phyloP scores from a whole-genome alignment of 73 alveolate species.

The Uronychia binucleata region DNA sequence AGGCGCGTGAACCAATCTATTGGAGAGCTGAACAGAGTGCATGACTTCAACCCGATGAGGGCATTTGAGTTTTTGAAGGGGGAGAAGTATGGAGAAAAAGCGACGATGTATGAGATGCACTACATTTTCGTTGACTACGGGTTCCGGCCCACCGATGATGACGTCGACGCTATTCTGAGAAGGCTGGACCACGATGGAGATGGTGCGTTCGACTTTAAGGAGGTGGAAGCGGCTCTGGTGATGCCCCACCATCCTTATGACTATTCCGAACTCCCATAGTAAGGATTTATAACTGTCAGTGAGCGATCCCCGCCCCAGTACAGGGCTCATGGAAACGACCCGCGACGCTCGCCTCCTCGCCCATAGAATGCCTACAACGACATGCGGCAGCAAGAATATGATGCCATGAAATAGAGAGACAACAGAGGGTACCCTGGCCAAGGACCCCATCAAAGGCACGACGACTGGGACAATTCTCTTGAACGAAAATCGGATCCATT shows the following conservation, averaged over 20 bases:
- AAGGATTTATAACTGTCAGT: background rate
- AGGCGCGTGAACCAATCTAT: background rate
- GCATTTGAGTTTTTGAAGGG: background rate
- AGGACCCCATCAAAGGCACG: background rate
- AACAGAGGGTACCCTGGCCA: no score
- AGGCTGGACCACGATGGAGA: conserved; percentile 3
- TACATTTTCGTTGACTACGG: background rate
- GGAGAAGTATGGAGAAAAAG: background rate
- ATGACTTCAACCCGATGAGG: background rate
- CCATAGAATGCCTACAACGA: background rate
- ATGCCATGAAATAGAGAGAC: background rate
- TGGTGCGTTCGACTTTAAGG: background rate
- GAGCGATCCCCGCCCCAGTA: no score
- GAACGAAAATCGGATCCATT: background rate
- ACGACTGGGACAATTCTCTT: background rate
- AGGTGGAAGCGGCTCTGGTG: background rate
- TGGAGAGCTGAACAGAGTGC: background rate
- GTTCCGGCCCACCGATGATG: background rate
- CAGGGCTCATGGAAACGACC: background rate
- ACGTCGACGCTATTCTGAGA: background rate
- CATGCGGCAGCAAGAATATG: background rate
- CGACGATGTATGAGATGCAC: background rate
- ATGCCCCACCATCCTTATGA: background rate
- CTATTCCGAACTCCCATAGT: background rate
- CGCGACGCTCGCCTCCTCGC: background rate